Conservation (phyloP, 768 basidiomycete species). For the Peribolospora kevripleyi region DNA sequence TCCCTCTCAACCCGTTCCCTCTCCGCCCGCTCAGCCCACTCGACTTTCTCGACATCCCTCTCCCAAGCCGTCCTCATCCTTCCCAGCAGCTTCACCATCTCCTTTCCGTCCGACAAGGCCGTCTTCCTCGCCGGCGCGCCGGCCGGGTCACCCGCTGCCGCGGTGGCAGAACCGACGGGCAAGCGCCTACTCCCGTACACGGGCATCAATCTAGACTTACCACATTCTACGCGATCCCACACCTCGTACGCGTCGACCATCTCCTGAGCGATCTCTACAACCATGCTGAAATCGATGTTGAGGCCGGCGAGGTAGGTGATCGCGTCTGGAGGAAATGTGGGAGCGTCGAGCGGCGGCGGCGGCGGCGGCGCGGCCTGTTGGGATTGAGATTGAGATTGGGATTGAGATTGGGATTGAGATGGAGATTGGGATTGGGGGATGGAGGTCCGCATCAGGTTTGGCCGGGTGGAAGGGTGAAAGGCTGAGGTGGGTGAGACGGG, state of each 20-base stretch:
- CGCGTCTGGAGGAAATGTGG: conserved; percentile 27
- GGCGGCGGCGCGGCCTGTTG: conserved; percentile 3
- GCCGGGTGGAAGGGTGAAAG: conserved; percentile 6
- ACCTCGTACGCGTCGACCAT: conserved; percentile 69
- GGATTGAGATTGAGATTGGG: neutral
- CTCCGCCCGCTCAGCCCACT: neutral
- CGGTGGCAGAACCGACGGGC: neutral
- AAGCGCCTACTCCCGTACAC: conserved; percentile 14
- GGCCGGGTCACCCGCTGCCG: neutral
- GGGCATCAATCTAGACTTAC: conserved; percentile 10
- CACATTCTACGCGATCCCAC: conserved; percentile 42
- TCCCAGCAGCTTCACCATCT: conserved; percentile 33
- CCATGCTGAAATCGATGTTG: conserved; percentile 55
- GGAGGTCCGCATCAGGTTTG: neutral
- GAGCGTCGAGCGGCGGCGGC: conserved; percentile 7
- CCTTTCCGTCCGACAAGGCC: conserved; percentile 7
- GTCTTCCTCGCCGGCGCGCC: conserved; percentile 29
- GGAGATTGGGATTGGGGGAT: neutral
- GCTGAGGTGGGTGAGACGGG: neutral
- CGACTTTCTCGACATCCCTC: conserved; percentile 20
- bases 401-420: neutral
- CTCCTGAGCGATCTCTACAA: conserved; percentile 71
- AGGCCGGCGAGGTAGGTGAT: conserved; percentile 62
- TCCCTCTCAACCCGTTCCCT: neutral
- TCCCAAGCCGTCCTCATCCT: conserved; percentile 44